These are phyloP conservation scores for Cryptococcus sp. DNA, from an alignment of 1,284 basidiomycete species.

Conservation along the genomic window DNA sequence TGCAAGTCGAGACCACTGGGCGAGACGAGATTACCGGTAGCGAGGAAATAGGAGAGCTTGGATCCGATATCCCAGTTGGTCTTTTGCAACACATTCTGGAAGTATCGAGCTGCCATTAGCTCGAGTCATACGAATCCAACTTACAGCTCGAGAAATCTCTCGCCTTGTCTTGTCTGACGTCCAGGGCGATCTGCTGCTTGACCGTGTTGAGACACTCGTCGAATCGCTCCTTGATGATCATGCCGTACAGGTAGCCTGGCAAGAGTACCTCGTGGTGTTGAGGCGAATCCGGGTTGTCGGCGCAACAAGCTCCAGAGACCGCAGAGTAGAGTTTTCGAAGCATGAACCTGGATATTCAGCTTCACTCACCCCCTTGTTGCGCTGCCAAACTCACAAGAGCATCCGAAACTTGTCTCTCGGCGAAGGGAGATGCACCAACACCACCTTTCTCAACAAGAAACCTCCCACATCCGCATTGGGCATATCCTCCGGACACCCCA, in stretches of 20 bases:
- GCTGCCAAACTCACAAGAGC: slow-evolving; percentile 69
- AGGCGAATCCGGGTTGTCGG: slow-evolving; percentile 97
- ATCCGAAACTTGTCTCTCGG: slow-evolving; percentile 95
- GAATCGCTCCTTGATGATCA: slow-evolving; percentile 97
- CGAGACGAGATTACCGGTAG: slow-evolving; percentile 93
- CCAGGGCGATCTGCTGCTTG: slow-evolving; percentile 64
- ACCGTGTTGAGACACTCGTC: slow-evolving; percentile 82
- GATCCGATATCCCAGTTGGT: slow-evolving; percentile 90
- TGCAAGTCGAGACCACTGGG: slow-evolving; percentile 94
- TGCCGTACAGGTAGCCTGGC: slow-evolving; percentile 86
- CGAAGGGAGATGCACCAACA: slow-evolving; percentile 83
- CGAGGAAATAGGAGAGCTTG: slow-evolving; percentile 88
- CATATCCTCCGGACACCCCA: slow-evolving; percentile 91
- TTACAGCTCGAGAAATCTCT: slow-evolving; percentile 80
- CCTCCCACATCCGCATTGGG: slow-evolving; percentile 74
- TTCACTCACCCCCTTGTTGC: slow-evolving; percentile 5
- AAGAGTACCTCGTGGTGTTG: slow-evolving; percentile 98
- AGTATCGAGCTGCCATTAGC: slow-evolving; percentile 61
- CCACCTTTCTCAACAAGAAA: slow-evolving; percentile 77
- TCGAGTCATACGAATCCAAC: slow-evolving; percentile 20
- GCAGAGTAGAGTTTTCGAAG: slow-evolving; percentile 90
- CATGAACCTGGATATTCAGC: slow-evolving; percentile 81
- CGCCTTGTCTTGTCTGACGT: slow-evolving; percentile 66
- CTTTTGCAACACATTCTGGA: slow-evolving; percentile 68
- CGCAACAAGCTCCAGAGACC: slow-evolving; percentile 83